A percentile compares a stretch with the other conserved stretches of the same genome.
Conservation (phyloP, 2,329 filamentous ascomycete species). For the Colletotrichum musicola region DNA sequence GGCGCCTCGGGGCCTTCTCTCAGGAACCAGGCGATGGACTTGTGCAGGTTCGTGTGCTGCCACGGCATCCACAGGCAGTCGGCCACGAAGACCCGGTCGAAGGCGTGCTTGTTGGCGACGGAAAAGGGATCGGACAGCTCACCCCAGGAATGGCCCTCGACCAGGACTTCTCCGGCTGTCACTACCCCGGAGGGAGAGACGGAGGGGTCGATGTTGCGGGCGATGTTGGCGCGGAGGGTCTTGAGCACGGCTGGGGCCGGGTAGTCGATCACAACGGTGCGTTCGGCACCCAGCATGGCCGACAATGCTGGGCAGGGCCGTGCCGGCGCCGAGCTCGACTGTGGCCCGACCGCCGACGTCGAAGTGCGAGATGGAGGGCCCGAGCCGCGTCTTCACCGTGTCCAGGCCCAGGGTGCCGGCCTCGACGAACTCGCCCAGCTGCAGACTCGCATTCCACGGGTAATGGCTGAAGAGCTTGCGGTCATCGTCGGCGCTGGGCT, state of each 20-base stretch:
- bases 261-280: conserved; percentile 76
- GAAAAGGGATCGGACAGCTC: conserved; percentile 55
- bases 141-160: conserved; percentile 77
- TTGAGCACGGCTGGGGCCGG: conserved; percentile 70
- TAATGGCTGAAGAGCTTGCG: conserved; percentile 77
- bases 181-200: conserved; percentile 48
- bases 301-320: conserved; percentile 66
- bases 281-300: conserved; percentile 58
- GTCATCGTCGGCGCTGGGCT: conserved; percentile 65
- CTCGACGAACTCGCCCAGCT: conserved; percentile 69
- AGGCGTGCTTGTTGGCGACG: conserved; percentile 51
- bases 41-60: conserved; percentile 76
- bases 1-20: conserved; percentile 57
- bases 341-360: conserved; percentile 64
- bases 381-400: conserved; percentile 12
- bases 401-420: conserved; percentile 54
- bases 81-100: conserved; percentile 75
- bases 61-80: conserved; percentile 83
- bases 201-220: conserved; percentile 58
- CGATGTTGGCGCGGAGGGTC: conserved; percentile 70
- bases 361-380: conserved; percentile 49
- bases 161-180: conserved; percentile 49
- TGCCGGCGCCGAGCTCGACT: conserved; percentile 78
- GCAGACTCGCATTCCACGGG: conserved; percentile 76
- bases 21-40: conserved; percentile 74